Percentiles rank a stretch among this genome's conserved stretches.
phyloP scores from a whole-genome alignment of 2,329 filamentous ascomycete species.

The Xylariaceae sp. region DNA sequence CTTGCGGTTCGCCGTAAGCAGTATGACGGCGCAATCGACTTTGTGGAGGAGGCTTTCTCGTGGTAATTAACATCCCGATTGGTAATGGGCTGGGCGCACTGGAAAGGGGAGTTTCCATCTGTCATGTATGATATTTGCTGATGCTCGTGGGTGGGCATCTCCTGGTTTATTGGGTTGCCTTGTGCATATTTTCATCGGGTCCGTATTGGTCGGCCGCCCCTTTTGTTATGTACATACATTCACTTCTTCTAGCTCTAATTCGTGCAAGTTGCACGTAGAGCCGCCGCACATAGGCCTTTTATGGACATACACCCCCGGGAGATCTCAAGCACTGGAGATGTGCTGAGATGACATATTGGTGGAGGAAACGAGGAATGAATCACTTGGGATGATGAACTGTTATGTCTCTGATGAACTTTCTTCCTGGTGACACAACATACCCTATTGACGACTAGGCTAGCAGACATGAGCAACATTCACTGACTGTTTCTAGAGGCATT shows the following conservation, averaged over 20 bases:
- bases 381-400: no score
- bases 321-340: no score
- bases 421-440: no score
- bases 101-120: no score
- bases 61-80: conserved; percentile 46
- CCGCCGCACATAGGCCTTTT: conserved; percentile 3
- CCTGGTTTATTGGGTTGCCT: conserved; percentile 2
- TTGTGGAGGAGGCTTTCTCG: conserved; percentile 72
- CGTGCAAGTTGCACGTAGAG: conserved; percentile 1
- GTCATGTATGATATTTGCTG: no score
- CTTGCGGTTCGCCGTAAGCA: conserved; percentile 60
- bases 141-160: neutral
- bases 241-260: conserved; percentile 8
- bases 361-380: no score
- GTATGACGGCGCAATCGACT: conserved; percentile 63
- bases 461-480: no score
- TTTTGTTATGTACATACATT: conserved; percentile 14
- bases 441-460: no score
- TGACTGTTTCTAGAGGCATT: no score
- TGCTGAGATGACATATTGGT: no score
- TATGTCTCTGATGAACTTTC: no score
- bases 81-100: no score
- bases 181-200: conserved; percentile 14
- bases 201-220: conserved; percentile 1
- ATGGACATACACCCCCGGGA: conserved; percentile 5